Conservation (phyloP, 2,329 filamentous ascomycete genomes). For the Beauveria varroae region DNA sequence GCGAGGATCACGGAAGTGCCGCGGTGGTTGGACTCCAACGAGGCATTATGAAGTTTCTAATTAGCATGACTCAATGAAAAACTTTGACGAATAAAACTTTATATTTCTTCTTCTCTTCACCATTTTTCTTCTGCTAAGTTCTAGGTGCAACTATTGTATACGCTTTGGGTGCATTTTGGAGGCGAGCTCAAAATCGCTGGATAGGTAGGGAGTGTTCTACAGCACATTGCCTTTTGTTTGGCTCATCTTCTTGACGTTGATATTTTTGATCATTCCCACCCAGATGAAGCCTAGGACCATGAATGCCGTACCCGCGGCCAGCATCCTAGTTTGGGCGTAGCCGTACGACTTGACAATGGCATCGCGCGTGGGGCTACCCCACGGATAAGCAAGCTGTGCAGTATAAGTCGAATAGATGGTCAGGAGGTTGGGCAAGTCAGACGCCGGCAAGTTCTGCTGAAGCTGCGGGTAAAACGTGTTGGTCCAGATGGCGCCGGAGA, state of each 20-base stretch:
- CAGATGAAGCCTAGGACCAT: constrained; percentile 27
- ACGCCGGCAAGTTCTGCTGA: constrained; percentile 37
- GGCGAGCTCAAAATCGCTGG: too few species aligned
- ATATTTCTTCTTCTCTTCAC: background rate
- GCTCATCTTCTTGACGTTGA: constrained; percentile 36
- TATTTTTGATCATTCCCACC: constrained; percentile 37
- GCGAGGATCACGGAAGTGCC: constrained; percentile 18
- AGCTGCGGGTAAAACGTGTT: constrained; percentile 32
- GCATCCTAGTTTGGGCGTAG: constrained; percentile 39
- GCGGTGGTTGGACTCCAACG: constrained; percentile 9
- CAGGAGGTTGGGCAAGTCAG: constrained; percentile 25
- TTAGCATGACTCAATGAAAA: background rate
- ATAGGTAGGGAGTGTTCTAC: background rate
- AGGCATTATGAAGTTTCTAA: constrained; percentile 8
- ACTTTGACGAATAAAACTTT: background rate
- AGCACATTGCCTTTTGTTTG: background rate
- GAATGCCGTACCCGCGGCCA: constrained; percentile 24
- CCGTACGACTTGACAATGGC: constrained; percentile 51
- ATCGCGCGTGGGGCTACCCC: constrained; percentile 35
- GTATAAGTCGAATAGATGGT: constrained; percentile 46
- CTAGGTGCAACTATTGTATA: too few species aligned
- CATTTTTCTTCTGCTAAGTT: too few species aligned
- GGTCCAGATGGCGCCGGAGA: constrained; percentile 19
- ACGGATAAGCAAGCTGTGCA: constrained; percentile 40
- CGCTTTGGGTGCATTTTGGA: too few species aligned